phyloP scores from a whole-genome alignment of 768 basidiomycete species.

The Lactifluus piperatus region DNA sequence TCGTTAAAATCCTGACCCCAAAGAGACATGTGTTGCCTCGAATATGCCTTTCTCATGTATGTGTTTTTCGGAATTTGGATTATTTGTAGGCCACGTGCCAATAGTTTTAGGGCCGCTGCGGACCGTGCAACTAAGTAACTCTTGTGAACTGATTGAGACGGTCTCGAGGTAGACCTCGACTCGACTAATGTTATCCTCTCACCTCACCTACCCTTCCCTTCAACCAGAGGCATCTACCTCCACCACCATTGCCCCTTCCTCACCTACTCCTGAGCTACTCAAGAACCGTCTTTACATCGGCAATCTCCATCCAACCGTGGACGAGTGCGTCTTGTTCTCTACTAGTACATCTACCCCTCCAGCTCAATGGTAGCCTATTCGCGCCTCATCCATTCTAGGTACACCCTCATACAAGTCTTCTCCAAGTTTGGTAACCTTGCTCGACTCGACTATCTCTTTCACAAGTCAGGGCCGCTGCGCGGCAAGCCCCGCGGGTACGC shows the following conservation, averaged over 20 bases:
- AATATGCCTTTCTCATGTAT: conserved; percentile 14
- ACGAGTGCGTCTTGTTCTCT: conserved; percentile 50
- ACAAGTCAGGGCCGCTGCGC: conserved; percentile 80
- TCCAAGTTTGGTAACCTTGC: conserved; percentile 88
- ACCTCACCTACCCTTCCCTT: conserved; percentile 25
- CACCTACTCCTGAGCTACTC: conserved; percentile 28
- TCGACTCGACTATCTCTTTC: conserved; percentile 91
- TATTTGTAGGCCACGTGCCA: not conserved
- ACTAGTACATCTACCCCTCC: not conserved
- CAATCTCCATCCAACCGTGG: conserved; percentile 78
- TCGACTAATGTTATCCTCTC: conserved; percentile 5
- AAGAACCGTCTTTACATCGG: conserved; percentile 85
- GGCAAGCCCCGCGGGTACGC: conserved; percentile 96
- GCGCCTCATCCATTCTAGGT: conserved; percentile 37
- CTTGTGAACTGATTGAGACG: too few relatives aligned
- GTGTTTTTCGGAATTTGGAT: not conserved
- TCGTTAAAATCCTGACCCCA: conserved; percentile 10
- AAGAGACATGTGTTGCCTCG: conserved; percentile 7
- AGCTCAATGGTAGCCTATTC: not conserved
- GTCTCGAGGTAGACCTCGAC: too few relatives aligned
- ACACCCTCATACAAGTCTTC: conserved; percentile 83
- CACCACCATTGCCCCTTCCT: conserved; percentile 14
- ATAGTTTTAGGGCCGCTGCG: not conserved
- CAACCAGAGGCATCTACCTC: conserved; percentile 12
- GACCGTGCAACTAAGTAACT: not conserved